Base-by-base conservation (phyloP, 352 stramenopile genomes). In the Globisporangium cystogenes region DNA sequence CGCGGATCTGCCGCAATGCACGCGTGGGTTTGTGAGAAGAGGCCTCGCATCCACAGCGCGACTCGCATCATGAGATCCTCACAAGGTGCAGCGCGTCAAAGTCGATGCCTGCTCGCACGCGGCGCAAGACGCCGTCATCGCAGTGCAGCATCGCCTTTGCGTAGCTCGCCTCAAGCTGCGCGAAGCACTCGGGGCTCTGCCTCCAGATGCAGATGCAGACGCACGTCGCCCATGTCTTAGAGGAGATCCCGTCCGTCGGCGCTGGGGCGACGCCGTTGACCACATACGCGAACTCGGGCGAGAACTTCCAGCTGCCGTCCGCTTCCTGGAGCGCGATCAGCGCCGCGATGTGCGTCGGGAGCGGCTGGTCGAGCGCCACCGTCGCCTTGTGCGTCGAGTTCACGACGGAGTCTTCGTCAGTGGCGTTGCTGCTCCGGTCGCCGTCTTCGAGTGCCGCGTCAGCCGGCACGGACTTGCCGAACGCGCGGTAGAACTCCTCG, bases 401-500 rank as follows among this genome's bases (percentile, higher is more conserved):
- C 33, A 12, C 33, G 5, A 12, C 33, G 5, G 11, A 12, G 33
- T 18, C 33, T 6, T 18, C 14, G 14, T 18, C 33, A 12, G 33
- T 39, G 33, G 3, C 3, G 26, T 29, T 2, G 26, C 14, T 39
- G 33, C 33, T 39, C 33, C 12, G 33, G 1, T 18, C 60, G 3
- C 62, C 62, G 37, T 83, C 63, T 7, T 51, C 52, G 26, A 82
- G 67, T 18, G 67, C 46, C 20, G 76, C 60, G 48, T 83, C 67
- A 14, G 54, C 64, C 10, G 64, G 49, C 39, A 89, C 72, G 21
- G 77, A 89, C 47, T 73, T 77, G 42, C 73, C 61, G 55, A 89
- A 89, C 3, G 77, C 77, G 33, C 65, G 57, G 53, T 84, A 86
- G 51, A 88, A 88, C 18, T 82, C 75, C 5, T 86, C 77, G 40